A percentile compares a stretch with the other conserved stretches of the same genome.
These are phyloP conservation scores for Quercus lobata DNA, from an alignment of 331 rosid genomes.

Conservation along the genomic window DNA sequence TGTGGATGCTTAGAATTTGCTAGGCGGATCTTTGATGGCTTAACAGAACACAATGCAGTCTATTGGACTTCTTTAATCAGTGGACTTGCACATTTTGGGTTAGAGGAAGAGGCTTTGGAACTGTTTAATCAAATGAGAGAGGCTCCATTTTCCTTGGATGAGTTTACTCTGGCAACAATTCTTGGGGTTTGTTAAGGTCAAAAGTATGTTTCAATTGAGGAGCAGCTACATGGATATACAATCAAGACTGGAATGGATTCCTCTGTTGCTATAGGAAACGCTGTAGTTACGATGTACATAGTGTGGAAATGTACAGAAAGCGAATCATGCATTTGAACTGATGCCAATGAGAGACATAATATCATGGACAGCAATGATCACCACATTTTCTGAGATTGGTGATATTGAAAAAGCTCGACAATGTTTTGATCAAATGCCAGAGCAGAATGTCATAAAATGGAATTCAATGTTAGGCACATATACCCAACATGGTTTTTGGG, in stretches of 20 bases:
- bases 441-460: slow-evolving; percentile 66
- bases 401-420: slow-evolving; percentile 53
- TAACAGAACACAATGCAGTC: too few relatives aligned
- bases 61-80: too few relatives aligned
- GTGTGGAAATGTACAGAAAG: slow-evolving; percentile 55
- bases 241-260: slow-evolving; percentile 4
- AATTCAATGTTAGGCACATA: slow-evolving; percentile 71
- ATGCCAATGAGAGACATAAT: slow-evolving; percentile 43
- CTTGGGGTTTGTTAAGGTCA: slow-evolving; percentile 64
- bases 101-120: slow-evolving; percentile 54
- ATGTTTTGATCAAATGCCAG: slow-evolving; percentile 65
- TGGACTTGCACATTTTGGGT: slow-evolving; percentile 16
- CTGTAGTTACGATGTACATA: slow-evolving; percentile 74
- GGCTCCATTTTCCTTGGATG: slow-evolving; percentile 48
- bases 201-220: slow-evolving; percentile 41
- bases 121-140: slow-evolving; percentile 63
- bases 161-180: slow-evolving; percentile 59
- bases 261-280: slow-evolving; percentile 69
- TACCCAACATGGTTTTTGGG: slow-evolving; percentile 62
- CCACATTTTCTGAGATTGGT: slow-evolving; percentile 56
- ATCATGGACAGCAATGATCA: slow-evolving; percentile 82
- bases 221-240: slow-evolving; percentile 66
- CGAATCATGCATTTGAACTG: slow-evolving; percentile 37
- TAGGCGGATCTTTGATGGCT: slow-evolving; percentile 21
- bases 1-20: slow-evolving; percentile 63